Percentiles rank a stretch among this genome's conserved stretches.
These are phyloP conservation scores for Cercophora newfieldiana DNA, from an alignment of 495 filamentous ascomycete genomes.

Conservation along the genomic window DNA sequence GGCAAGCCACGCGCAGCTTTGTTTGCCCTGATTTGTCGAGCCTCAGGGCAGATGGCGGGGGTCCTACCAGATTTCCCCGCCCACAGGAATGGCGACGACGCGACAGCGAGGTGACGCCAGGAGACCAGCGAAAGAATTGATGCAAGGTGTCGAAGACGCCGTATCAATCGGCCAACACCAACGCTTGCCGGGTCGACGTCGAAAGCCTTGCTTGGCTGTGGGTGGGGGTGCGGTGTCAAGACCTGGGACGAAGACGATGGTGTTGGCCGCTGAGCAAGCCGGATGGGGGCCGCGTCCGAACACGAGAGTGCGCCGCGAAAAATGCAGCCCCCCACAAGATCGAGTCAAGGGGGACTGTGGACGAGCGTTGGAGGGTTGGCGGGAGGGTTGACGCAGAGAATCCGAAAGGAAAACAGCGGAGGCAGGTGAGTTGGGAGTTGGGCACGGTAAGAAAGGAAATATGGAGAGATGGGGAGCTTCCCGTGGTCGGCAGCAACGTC, in stretches of 20 bases:
- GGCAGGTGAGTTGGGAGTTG: not conserved
- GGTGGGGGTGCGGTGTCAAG: not conserved
- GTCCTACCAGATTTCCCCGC: not conserved
- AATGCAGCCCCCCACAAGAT: not conserved
- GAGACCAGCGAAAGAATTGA: not conserved
- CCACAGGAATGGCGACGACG: not conserved
- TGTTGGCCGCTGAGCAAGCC: not conserved
- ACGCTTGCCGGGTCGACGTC: not conserved
- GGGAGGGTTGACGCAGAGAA: not conserved
- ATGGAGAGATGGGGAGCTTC: not conserved
- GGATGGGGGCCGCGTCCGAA: not conserved
- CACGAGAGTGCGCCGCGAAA: not conserved
- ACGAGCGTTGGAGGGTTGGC: not conserved
- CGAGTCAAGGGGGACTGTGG: not conserved
- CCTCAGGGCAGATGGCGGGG: not conserved
- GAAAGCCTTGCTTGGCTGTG: not conserved
- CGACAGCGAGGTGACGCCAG: not conserved
- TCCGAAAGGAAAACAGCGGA: not conserved
- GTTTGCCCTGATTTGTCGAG: not conserved
- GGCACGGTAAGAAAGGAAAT: not conserved
- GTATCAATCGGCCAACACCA: not conserved
- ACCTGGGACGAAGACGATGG: not conserved
- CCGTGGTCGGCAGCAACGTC: not conserved
- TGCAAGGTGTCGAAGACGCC: not conserved
- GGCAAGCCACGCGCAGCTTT: too few species aligned